Evolutionary conservation across 495 filamentous ascomycete genomes (phyloP).

Genomic region (Niebla homalea): DNA sequence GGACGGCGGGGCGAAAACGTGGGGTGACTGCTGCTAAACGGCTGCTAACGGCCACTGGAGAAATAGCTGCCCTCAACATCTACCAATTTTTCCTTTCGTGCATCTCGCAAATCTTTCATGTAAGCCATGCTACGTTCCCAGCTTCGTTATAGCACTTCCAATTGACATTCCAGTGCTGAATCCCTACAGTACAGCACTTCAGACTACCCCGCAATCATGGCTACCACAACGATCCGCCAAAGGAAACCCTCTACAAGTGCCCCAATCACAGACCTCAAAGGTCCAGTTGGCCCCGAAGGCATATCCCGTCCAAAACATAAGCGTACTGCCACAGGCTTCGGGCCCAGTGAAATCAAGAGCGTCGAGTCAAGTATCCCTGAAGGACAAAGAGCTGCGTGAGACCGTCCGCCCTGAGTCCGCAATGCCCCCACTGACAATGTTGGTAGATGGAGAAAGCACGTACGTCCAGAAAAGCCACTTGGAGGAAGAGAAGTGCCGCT

Average conservation of each 20-base stretch:
- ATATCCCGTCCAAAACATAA: slow-evolving; percentile 77
- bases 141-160: background rate
- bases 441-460: slow-evolving; percentile 66
- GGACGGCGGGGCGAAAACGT: too few relatives aligned
- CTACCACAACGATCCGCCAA: slow-evolving; percentile 33
- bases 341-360: slow-evolving; percentile 76
- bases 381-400: slow-evolving; percentile 66
- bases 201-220: slow-evolving; percentile 12
- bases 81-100: background rate
- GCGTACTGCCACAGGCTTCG: slow-evolving; percentile 85
- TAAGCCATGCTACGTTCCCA: background rate
- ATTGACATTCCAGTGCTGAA: background rate
- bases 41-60: too few relatives aligned
- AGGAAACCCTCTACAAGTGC: slow-evolving; percentile 67
- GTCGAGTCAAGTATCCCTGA: slow-evolving; percentile 87
- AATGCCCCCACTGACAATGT: background rate
- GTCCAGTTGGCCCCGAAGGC: slow-evolving; percentile 59
- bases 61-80: too few relatives aligned
- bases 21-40: too few relatives aligned
- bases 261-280: slow-evolving; percentile 70
- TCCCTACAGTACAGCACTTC: background rate
- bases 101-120: slow-evolving; percentile 3
- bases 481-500: slow-evolving; percentile 1
- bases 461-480: slow-evolving; percentile 22
- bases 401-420: slow-evolving; percentile 3